Evolutionary conservation across 495 filamentous ascomycete genomes (phyloP).

Genomic region (Talaromyces borbonicus): DNA sequence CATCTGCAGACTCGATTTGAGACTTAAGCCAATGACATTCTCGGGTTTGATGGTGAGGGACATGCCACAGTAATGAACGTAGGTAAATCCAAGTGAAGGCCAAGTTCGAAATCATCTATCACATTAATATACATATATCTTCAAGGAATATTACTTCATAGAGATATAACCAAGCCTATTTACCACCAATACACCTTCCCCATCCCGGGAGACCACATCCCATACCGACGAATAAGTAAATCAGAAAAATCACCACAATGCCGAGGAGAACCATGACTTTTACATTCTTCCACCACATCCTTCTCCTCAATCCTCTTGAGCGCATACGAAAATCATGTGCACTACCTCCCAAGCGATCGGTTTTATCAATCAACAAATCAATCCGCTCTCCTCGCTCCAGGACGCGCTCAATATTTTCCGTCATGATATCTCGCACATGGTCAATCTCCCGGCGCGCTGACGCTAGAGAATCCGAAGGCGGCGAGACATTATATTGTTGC

Average conservation of each 20-base stretch:
- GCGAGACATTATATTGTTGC: conserved; percentile 72
- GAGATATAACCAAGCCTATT: neutral
- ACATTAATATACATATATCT: too few relatives aligned
- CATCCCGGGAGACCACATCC: conserved; percentile 62
- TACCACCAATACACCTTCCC: conserved; percentile 36
- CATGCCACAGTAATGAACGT: conserved; percentile 15
- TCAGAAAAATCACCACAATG: conserved; percentile 72
- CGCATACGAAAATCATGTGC: conserved; percentile 84
- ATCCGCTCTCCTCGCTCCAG: conserved; percentile 92
- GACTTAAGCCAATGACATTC: conserved; percentile 18
- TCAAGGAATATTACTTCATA: too few relatives aligned
- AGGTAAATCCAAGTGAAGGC: neutral
- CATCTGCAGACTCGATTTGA: conserved; percentile 44
- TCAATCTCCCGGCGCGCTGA: conserved; percentile 86
- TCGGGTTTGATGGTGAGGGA: conserved; percentile 46
- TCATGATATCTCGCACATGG: conserved; percentile 92
- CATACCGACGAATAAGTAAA: conserved; percentile 68
- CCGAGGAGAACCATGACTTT: conserved; percentile 81
- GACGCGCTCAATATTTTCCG: conserved; percentile 93
- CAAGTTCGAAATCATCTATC: neutral
- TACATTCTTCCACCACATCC: conserved; percentile 99
- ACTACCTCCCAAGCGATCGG: conserved; percentile 75
- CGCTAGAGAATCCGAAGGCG: conserved; percentile 71
- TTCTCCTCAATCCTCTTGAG: conserved; percentile 70
- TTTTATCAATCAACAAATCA: conserved; percentile 94